Evolutionary conservation across 2,329 filamentous ascomycete genomes (phyloP).

Genomic region (Madurella fahalii): DNA sequence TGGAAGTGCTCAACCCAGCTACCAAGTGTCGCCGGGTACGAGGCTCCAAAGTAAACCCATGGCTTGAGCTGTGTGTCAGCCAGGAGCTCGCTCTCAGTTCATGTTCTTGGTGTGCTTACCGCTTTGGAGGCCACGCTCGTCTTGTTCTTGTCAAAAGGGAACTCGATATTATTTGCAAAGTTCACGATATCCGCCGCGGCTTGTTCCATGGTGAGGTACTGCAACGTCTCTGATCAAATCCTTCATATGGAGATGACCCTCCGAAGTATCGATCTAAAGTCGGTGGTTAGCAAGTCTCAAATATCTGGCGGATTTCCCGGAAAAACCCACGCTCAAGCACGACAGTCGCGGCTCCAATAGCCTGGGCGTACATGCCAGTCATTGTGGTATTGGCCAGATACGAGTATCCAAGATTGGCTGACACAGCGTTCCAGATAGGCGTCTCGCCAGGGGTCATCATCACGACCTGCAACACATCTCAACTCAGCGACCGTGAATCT

Average conservation of each 20-base stretch:
- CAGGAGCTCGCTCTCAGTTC: too few species aligned
- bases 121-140: conserved; percentile 18
- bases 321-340: conserved; percentile 22
- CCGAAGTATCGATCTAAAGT: conserved; percentile 23
- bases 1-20: conserved; percentile 24
- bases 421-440: conserved; percentile 13
- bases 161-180: conserved; percentile 22
- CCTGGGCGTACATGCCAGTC: conserved; percentile 18
- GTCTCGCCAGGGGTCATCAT: conserved; percentile 22
- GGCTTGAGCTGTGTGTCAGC: conserved; percentile 10
- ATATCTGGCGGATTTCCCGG: background rate
- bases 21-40: conserved; percentile 23
- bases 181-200: conserved; percentile 21
- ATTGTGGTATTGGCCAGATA: conserved; percentile 24
- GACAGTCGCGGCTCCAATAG: conserved; percentile 18
- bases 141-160: conserved; percentile 17
- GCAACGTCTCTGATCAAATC: conserved; percentile 23
- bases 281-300: background rate
- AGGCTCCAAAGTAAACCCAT: conserved; percentile 23
- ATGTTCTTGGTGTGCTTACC: conserved; percentile 6
- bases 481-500: background rate
- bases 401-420: conserved; percentile 13
- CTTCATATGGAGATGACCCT: conserved; percentile 22
- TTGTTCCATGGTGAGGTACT: conserved; percentile 24
- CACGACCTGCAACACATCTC: conserved; percentile 13